Evolutionary conservation across 148 eudicot species (phyloP).

Genomic region (Pouteria glomerata): DNA sequence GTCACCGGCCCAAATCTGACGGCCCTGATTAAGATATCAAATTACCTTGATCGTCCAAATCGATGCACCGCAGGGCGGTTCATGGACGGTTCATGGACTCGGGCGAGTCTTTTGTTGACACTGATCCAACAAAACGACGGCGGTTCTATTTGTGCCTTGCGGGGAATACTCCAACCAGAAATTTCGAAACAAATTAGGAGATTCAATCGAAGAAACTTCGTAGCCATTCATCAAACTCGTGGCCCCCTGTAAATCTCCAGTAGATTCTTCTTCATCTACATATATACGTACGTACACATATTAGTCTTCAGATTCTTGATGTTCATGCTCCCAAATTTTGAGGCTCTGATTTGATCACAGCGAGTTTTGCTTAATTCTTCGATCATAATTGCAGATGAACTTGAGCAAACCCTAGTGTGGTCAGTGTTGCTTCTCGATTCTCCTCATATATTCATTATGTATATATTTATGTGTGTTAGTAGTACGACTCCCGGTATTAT

Average conservation of each 20-base stretch:
- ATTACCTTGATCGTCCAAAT: too few species aligned
- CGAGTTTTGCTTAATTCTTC: neutral
- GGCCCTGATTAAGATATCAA: too few species aligned
- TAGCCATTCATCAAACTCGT: constrained; percentile 34
- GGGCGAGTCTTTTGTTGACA: too few species aligned
- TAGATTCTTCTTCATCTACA: neutral
- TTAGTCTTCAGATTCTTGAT: neutral
- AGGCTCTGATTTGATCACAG: neutral
- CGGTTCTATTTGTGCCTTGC: neutral
- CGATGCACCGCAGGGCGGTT: too few species aligned
- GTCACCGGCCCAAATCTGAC: too few species aligned
- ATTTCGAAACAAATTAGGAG: neutral
- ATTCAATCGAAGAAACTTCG: constrained; percentile 8
- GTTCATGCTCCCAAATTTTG: neutral
- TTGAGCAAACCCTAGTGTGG: neutral
- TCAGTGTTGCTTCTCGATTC: neutral
- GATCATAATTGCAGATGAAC: neutral
- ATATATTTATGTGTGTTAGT: neutral
- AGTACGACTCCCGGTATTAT: neutral
- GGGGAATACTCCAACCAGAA: constrained; percentile 14
- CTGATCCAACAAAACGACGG: too few species aligned
- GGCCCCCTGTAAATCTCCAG: constrained; percentile 19
- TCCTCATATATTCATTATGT: neutral
- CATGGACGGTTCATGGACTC: too few species aligned
- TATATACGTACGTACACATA: neutral